Evolutionary conservation across 2,329 filamentous ascomycete species (phyloP).

Genomic region (Cordyceps tenuipes): DNA sequence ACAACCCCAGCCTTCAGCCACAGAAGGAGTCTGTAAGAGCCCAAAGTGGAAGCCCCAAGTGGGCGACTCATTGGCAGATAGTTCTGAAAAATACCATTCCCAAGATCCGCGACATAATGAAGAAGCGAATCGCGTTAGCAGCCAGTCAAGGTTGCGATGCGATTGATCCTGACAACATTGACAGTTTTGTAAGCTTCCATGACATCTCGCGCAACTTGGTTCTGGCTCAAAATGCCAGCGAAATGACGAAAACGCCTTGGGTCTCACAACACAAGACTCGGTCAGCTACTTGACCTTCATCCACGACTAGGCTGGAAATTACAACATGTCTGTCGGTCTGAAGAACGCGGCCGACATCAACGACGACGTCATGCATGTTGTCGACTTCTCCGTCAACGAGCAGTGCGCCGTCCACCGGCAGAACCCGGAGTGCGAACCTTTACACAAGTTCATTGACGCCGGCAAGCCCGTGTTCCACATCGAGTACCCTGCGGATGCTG

Average conservation of each 20-base stretch:
- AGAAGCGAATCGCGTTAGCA: slow-evolving; percentile 49
- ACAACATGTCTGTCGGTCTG: slow-evolving; percentile 54
- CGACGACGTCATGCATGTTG: slow-evolving; percentile 32
- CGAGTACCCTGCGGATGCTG: slow-evolving; percentile 47
- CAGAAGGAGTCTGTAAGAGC: slow-evolving; percentile 16
- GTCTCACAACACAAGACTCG: slow-evolving; percentile 47
- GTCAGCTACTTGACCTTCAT: slow-evolving; percentile 54
- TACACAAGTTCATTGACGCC: slow-evolving; percentile 47
- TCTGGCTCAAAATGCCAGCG: slow-evolving; percentile 15
- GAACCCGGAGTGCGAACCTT: slow-evolving; percentile 51
- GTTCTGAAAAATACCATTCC: slow-evolving; percentile 39
- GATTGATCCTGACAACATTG: slow-evolving; percentile 64
- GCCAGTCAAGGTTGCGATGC: slow-evolving; percentile 56
- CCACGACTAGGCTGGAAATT: slow-evolving; percentile 40
- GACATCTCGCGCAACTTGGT: background rate
- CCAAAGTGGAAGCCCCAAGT: slow-evolving; percentile 44
- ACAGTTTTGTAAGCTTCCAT: slow-evolving; percentile 45
- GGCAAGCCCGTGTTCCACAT: slow-evolving; percentile 66
- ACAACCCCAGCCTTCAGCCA: slow-evolving; percentile 16
- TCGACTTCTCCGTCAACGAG: slow-evolving; percentile 64
- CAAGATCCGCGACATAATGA: slow-evolving; percentile 58
- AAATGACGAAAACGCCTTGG: slow-evolving; percentile 55
- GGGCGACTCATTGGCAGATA: slow-evolving; percentile 55
- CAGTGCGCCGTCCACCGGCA: slow-evolving; percentile 55
- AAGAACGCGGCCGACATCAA: slow-evolving; percentile 62